These are phyloP conservation scores for Pholiota microspora DNA, from an alignment of 768 basidiomycete species.

Conservation along the genomic window DNA sequence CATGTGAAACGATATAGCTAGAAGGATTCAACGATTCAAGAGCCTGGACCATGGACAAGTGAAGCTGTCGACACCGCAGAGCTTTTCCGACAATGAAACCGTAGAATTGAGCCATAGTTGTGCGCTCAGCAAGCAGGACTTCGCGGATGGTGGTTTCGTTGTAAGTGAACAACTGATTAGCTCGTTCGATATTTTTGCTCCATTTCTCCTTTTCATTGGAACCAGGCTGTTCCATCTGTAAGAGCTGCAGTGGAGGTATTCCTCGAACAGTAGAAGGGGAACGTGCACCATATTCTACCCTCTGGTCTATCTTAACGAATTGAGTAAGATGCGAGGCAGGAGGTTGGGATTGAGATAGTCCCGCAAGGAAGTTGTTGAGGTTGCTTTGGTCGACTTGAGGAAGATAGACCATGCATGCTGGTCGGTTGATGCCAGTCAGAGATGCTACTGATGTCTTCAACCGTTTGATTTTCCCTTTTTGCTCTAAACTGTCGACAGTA, in stretches of 20 bases:
- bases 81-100: constrained; percentile 72
- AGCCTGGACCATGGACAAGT: constrained; percentile 49
- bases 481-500: constrained; percentile 61
- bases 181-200: constrained; percentile 42
- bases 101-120: constrained; percentile 69
- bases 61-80: constrained; percentile 61
- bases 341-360: constrained; percentile 43
- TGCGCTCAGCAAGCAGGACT: constrained; percentile 65
- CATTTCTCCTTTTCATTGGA: constrained; percentile 41
- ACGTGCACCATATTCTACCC: constrained; percentile 53
- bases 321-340: constrained; percentile 31
- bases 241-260: constrained; percentile 40
- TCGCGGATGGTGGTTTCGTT: constrained; percentile 57
- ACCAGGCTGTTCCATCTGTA: constrained; percentile 44
- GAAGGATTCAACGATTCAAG: constrained; percentile 41
- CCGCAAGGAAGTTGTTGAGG: constrained; percentile 57
- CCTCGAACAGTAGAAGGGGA: constrained; percentile 26
- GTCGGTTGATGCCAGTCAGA: constrained; percentile 55
- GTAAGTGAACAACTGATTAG: constrained; percentile 50
- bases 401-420: constrained; percentile 64
- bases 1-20: constrained; percentile 45
- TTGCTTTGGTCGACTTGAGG: constrained; percentile 51
- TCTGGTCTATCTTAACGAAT: constrained; percentile 52
- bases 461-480: constrained; percentile 65
- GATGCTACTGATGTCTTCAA: constrained; percentile 63